Base-by-base conservation (phyloP, 805 yeast species). In the Alloascoidea africana region DNA sequence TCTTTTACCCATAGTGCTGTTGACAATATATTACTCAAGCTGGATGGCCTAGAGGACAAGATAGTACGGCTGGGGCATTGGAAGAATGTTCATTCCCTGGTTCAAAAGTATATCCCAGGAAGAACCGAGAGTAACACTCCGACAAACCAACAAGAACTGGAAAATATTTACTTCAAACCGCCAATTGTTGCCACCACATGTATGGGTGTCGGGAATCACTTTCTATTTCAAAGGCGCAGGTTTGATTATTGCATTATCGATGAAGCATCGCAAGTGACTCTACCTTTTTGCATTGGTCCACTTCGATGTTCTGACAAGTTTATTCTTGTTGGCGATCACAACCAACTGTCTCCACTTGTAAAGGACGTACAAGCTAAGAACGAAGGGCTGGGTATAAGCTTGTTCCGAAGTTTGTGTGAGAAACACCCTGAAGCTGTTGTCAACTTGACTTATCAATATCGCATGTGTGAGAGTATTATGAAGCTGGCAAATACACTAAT, bases 1-100 rank as follows among this genome's bases (percentile, higher is more conserved):
- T 81, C 95, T 0, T 86, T 83, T 50, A 91, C 98, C 0, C 93
- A 91, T 53, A 82, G 96, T 0, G 97, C 98, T 0, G 96, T 91
- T 3, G 98, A 91, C 53, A 91, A 91, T 47, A 84, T 91, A 37
- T 58, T 89, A 38, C 56, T 83, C 33, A 91, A 91, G 53, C 55
- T 91, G n/a, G 51, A 60, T 33, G 60, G 62, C 17, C 59, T 63
- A 16, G 58, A 57, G 4, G 54, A 68, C 1, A 60, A 62, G 3
- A 68, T 87, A 14, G 53, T 85, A 11, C 59, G 98, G 41, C 60
- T 85, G 4, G 97, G 96, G 0, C 52, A 68, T 4, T 44, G 63
- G 1, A 51, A 66, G 3, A 65, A 69, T 49, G 65, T 87, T 2
- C 93, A 83, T 46, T 73, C 73, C 0, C 72, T 66, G 8, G 69